phyloP scores from a whole-genome alignment of 1,139 yeast genomes.

The Protomyces pachydermus region DNA sequence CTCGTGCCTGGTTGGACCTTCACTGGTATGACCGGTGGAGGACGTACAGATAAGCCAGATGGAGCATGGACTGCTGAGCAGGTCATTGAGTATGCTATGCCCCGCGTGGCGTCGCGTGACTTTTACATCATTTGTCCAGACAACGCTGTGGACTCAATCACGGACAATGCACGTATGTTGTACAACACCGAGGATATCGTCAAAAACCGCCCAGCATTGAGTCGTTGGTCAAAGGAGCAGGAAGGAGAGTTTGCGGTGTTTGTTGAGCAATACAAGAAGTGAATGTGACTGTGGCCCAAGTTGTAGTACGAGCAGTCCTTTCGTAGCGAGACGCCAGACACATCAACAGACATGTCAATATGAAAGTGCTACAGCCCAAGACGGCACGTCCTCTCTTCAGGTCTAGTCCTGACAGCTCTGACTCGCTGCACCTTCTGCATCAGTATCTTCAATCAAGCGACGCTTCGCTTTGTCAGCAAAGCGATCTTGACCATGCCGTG shows the following conservation, averaged over 20 bases:
- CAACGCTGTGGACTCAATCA: constrained; percentile 35
- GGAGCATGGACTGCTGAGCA: constrained; percentile 38
- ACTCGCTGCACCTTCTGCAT: not conserved
- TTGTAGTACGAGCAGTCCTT: not conserved
- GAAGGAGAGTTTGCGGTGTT: constrained; percentile 33
- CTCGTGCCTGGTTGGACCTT: constrained; percentile 38
- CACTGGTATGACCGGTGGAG: constrained; percentile 34
- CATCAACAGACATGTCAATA: not conserved
- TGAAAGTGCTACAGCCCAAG: not conserved
- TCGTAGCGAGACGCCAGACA: not conserved
- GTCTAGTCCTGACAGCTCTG: not conserved
- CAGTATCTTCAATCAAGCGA: not conserved
- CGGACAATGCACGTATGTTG: constrained; percentile 35
- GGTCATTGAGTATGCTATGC: constrained; percentile 34
- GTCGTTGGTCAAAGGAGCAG: constrained; percentile 36
- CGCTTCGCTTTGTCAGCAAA: not conserved
- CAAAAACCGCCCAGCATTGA: constrained; percentile 34
- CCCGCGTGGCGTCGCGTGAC: constrained; percentile 31
- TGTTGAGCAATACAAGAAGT: constrained; percentile 23
- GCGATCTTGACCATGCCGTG: constrained; percentile 6
- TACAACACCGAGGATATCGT: constrained; percentile 35
- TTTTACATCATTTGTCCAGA: constrained; percentile 37
- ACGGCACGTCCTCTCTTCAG: not conserved
- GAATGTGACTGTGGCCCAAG: not conserved
- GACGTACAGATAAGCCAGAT: constrained; percentile 34